Percentiles rank a stretch among this genome's conserved stretches.
Evolutionary conservation across 805 yeast species (phyloP).

Genomic region (Middelhovenomyces tepae): DNA sequence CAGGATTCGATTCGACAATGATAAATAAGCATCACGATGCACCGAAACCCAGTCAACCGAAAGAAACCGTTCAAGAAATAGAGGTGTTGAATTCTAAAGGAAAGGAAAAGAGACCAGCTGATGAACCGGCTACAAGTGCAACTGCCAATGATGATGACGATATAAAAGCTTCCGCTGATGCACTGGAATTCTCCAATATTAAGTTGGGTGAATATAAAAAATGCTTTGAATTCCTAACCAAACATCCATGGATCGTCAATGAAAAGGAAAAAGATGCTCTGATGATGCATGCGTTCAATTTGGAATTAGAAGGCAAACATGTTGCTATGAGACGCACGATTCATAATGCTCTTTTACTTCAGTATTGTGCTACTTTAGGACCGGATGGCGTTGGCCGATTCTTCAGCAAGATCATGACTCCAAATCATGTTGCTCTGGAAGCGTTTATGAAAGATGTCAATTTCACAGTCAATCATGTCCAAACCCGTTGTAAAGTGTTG

Average conservation of each 20-base stretch:
- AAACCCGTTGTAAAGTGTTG: conserved; percentile 62
- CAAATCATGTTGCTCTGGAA: conserved; percentile 49
- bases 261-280: conserved; percentile 87
- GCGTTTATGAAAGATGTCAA: conserved; percentile 70
- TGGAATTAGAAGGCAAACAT: conserved; percentile 55
- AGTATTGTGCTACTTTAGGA: conserved; percentile 48
- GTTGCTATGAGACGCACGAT: conserved; percentile 54
- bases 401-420: conserved; percentile 50
- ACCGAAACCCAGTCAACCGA: background rate
- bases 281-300: conserved; percentile 86
- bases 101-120: conserved; percentile 5
- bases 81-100: conserved; percentile 28
- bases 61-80: conserved; percentile 21
- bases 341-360: conserved; percentile 70
- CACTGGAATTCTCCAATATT: conserved; percentile 56
- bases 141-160: conserved; percentile 16
- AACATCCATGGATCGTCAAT: conserved; percentile 57
- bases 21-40: conserved; percentile 46
- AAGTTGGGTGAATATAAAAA: conserved; percentile 38
- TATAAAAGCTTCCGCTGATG: conserved; percentile 45
- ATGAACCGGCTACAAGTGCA: conserved; percentile 4
- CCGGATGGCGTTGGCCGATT: conserved; percentile 52
- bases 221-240: conserved; percentile 43
- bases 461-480: conserved; percentile 67
- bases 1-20: conserved; percentile 84